These are phyloP conservation scores for Pinus tabuliformis DNA, from an alignment of 75 land plant species.

Conservation along the genomic window DNA sequence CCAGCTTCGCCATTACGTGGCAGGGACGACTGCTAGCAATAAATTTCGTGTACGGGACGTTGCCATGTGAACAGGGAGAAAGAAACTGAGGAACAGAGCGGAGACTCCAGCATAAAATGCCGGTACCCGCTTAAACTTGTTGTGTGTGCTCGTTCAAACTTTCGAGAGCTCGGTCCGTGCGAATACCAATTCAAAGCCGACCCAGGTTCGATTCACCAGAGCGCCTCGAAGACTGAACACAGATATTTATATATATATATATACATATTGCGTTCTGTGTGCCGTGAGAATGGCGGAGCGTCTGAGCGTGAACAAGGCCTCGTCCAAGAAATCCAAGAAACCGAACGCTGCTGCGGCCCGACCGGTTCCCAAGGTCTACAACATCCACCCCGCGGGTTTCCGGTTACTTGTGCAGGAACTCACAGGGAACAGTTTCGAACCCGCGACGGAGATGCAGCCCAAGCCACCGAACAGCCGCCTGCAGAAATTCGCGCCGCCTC, in stretches of 20 bases:
- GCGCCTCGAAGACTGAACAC: too few relatives aligned
- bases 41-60: too few relatives aligned
- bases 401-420: background rate
- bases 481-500: slow-evolving; percentile 3
- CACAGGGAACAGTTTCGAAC: slow-evolving; percentile 5
- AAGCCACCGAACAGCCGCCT: background rate
- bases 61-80: too few relatives aligned
- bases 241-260: background rate
- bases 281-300: too few relatives aligned
- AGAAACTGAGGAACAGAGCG: too few relatives aligned
- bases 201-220: background rate
- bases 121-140: too few relatives aligned
- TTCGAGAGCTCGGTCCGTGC: too few relatives aligned
- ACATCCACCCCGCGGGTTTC: background rate
- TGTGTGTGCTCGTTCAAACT: too few relatives aligned
- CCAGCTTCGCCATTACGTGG: too few relatives aligned
- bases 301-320: background rate
- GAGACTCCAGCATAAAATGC: too few relatives aligned
- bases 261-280: background rate
- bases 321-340: background rate
- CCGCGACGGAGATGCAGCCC: background rate
- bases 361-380: background rate
- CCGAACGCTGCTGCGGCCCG: background rate
- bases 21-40: too few relatives aligned
- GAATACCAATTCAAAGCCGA: background rate